phyloP scores from a whole-genome alignment of 2,329 filamentous ascomycete genomes.

The Dothideomycetes sp. region DNA sequence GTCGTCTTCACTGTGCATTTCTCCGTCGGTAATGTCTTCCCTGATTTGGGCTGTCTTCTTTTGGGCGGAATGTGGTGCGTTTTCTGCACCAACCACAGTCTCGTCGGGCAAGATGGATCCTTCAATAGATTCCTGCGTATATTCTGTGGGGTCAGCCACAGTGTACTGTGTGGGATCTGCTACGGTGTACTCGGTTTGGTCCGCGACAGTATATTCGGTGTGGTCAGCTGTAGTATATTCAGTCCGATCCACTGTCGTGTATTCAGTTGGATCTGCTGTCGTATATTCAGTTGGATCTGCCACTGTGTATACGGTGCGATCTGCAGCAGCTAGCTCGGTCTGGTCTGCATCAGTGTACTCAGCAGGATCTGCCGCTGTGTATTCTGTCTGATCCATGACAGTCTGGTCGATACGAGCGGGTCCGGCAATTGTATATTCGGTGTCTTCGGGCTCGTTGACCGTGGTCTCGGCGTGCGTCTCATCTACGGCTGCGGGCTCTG shows the following conservation, averaged over 20 bases:
- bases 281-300: background rate
- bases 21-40: constrained; percentile 1
- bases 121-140: background rate
- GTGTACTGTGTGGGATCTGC: constrained; percentile 5
- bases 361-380: constrained; percentile 10
- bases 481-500: background rate
- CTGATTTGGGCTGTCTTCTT: constrained; percentile 4
- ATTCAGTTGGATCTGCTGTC: constrained; percentile 4
- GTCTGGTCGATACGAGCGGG: background rate
- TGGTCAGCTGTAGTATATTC: constrained; percentile 5
- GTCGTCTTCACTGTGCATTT: background rate
- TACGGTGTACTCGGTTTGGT: background rate
- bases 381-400: background rate
- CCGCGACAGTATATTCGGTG: constrained; percentile 1
- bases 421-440: background rate
- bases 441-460: background rate
- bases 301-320: constrained; percentile 1
- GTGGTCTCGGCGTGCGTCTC: background rate
- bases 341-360: constrained; percentile 9
- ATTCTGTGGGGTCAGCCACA: constrained; percentile 1
- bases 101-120: constrained; percentile 5
- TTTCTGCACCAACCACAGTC: background rate
- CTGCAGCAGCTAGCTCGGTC: constrained; percentile 7
- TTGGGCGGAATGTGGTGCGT: constrained; percentile 3
- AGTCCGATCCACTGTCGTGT: constrained; percentile 9